Base-by-base conservation (phyloP, 2,329 filamentous ascomycete species). In the Mycosphaerelloides madeirae region DNA sequence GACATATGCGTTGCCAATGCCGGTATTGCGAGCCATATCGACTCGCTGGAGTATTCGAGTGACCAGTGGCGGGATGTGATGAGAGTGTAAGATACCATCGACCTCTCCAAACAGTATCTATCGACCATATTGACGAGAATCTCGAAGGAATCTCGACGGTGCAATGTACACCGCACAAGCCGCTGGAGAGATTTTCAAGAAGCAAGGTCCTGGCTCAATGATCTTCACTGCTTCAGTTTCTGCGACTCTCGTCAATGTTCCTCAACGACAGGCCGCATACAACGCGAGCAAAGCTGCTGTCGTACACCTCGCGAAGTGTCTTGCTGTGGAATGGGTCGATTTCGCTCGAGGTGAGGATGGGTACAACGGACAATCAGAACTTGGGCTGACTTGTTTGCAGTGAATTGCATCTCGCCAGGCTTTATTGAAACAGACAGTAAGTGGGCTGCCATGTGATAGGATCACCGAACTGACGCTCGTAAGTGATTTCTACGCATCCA, bases 211-310 rank as follows among this genome's bases (percentile, higher is more conserved):
- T 29, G 88, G 88, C 29, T 90, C 83, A 69, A 90, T 96, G 66
- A 87, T 95, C 70, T 90, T 95, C 67, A 87, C 95, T 55, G 89
- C 89, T 15, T 90, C 84, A 74, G 95, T 95, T 87, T 90, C 85
- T 31, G 89, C 87, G 25, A 70, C 83, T 40, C 87, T 95, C 58
- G 89, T 95, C 65, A 96, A 95, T 59, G 84, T 95, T 4, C 90
- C 90, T 6, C 89, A 95, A 66, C 87, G 87, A 0, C 90, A 95
- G 65, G 85, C 78, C 12, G 65, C 61, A 16, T 72, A 71, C 59
- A 72, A 76, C 44, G 63, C 70, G 4, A 67, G 62, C 54, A 75
- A 75, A 53, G 70, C 67, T 20, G 72, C 72, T 0, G 60, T 69
- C 8, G 70, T 77, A 19, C 76, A 80, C 46, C 61, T 79, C n/a